Base-by-base conservation (phyloP, 371 early-diverging fungal genomes). In the Syncephalastrum racemosum region DNA sequence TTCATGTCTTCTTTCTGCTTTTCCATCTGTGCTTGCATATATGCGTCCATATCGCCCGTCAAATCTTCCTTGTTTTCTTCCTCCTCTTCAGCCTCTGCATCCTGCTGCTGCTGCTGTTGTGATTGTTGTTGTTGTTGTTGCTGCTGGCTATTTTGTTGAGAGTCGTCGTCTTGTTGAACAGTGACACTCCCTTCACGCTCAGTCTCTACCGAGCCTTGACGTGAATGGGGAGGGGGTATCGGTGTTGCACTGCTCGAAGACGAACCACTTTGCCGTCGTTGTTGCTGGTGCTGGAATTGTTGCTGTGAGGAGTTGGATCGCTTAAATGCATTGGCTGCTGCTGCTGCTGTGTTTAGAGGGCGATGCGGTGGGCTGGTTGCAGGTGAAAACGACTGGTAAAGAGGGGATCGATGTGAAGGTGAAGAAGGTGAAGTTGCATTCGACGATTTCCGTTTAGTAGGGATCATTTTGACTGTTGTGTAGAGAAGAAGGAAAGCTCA, bases 1-100 rank as follows among this genome's bases (percentile, higher is more conserved):
- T 73, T 78, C 79, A 78, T 78, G 31, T 78, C 79, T 46, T 78
- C 75, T 39, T 78, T 78, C 22, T 67, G 64, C 27, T 74, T 71
- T 56, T 75, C 79, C 69, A 75, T 73, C 58, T 75, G 75, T 20
- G 75, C 68, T 48, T 73, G 73, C 64, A 78, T 75, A 45, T 69
- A 62, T 1, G 69, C 70, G 65, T 73, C 71, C 68, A 75, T 71
- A 51, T 73, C 77, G 2, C 66, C 50, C 3, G 62, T 65, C 6
- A 73, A 41, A 14, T 78, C 73, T 24, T 75, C 75, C 19, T 78
- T 71, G 53, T 75, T 69, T 44, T 78, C 79, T 24, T 75, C 79
- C 13, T 75, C 75, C 19, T 58, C 73, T 20, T 78, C 75, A 18
- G 63, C 67, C 15, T 77, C 73, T 5, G 56, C 58, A 20, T 59